A percentile compares a stretch with the other conserved stretches of the same genome.
These are phyloP conservation scores for Trichoderma semiorbis DNA, from an alignment of 2,329 filamentous ascomycete genomes.

Conservation along the genomic window DNA sequence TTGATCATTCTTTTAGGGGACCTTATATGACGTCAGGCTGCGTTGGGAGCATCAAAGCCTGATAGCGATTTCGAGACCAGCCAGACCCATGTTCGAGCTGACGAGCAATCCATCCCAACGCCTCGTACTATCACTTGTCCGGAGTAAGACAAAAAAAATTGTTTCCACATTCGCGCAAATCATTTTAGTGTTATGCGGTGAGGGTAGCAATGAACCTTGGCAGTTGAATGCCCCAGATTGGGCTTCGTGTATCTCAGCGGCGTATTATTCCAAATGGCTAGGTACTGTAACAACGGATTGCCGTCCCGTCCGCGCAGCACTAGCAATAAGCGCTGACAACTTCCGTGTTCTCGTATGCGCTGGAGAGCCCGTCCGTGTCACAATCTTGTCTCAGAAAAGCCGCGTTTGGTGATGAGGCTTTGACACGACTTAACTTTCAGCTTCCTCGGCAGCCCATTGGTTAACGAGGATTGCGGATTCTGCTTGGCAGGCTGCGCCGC, in stretches of 20 bases:
- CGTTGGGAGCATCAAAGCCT: background rate
- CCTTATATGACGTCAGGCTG: constrained; percentile 16
- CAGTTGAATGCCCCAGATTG: background rate
- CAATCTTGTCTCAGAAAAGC: background rate
- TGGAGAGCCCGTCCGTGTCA: background rate
- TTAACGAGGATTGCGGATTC: background rate
- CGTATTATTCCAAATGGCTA: background rate
- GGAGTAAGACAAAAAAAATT: background rate
- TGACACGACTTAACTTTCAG: background rate
- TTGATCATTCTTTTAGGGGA: background rate
- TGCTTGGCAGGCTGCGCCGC: constrained; percentile 4
- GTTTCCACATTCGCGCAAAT: background rate
- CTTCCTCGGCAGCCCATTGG: background rate
- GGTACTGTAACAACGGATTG: background rate
- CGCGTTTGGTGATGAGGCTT: constrained; percentile 1
- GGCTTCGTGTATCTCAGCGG: background rate
- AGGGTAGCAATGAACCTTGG: background rate
- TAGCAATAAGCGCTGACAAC: constrained; percentile 1
- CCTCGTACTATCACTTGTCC: background rate
- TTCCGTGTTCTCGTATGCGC: background rate
- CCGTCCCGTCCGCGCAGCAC: background rate
- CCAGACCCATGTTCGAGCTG: background rate
- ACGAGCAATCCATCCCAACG: background rate
- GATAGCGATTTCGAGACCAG: background rate
- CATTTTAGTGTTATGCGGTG: background rate